Evolutionary conservation across 306 rosid species (phyloP).

Genomic region (Gastrolobium villosum): DNA sequence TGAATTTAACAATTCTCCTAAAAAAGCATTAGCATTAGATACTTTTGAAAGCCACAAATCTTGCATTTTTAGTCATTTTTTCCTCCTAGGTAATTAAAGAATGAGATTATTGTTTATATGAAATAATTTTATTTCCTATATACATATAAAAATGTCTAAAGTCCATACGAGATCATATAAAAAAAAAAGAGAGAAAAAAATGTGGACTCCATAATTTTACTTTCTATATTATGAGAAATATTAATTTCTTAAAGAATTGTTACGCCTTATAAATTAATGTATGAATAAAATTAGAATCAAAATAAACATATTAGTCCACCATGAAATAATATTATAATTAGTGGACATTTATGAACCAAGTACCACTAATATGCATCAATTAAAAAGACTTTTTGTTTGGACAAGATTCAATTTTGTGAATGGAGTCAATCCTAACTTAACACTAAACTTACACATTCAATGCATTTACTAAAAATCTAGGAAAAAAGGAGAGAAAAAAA

Average conservation of each 20-base stretch:
- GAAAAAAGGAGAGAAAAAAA: not conserved
- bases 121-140: too few species aligned
- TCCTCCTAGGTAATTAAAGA: not conserved
- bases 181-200: too few species aligned
- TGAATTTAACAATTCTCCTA: not conserved
- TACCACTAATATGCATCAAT: too few species aligned
- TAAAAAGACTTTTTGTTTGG: slow-evolving; percentile 27
- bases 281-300: not conserved
- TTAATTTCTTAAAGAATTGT: too few species aligned
- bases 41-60: not conserved
- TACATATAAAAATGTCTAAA: too few species aligned
- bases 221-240: too few species aligned
- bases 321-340: not conserved
- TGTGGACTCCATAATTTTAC: too few species aligned
- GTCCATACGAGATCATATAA: too few species aligned
- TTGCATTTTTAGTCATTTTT: not conserved
- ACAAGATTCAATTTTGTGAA: slow-evolving; percentile 31
- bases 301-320: not conserved
- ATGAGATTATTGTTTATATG: not conserved
- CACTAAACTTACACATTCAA: slow-evolving; percentile 31
- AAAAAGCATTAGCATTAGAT: slow-evolving; percentile 3
- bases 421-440: slow-evolving; percentile 22
- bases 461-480: slow-evolving; percentile 12
- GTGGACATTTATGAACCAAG: not conserved
- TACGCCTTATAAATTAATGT: too few species aligned